Evolutionary conservation across 2,329 filamentous ascomycete species (phyloP).

Genomic region (Microascus cirrosus): DNA sequence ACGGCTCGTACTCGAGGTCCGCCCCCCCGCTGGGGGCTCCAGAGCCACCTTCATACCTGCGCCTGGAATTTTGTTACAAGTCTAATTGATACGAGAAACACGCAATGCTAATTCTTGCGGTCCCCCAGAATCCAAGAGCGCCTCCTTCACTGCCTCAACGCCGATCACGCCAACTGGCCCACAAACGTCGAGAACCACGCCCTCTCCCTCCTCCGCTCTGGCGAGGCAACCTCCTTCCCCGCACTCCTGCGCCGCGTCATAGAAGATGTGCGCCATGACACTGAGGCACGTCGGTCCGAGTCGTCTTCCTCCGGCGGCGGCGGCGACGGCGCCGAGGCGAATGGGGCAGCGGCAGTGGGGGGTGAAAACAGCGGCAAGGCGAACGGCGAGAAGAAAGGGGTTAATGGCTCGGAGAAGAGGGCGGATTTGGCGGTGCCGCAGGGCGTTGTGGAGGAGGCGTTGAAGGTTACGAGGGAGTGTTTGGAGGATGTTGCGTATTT

Average conservation of each 20-base stretch:
- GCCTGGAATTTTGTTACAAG: not conserved
- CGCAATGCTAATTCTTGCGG: not conserved
- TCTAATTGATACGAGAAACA: not conserved
- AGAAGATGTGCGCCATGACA: constrained; percentile 48
- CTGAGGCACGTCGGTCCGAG: constrained; percentile 14
- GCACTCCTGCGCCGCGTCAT: constrained; percentile 49
- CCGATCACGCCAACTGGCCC: constrained; percentile 51
- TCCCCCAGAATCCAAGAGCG: constrained; percentile 48
- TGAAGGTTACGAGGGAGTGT: constrained; percentile 47
- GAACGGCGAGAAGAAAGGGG: constrained; percentile 12
- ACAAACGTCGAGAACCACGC: constrained; percentile 49
- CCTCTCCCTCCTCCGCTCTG: constrained; percentile 46
- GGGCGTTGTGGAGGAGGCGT: constrained; percentile 46
- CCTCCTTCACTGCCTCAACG: constrained; percentile 50
- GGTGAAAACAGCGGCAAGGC: not conserved
- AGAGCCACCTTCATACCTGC: not conserved
- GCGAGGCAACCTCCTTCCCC: constrained; percentile 48
- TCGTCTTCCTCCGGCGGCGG: constrained; percentile 8
- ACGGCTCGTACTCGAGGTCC: not conserved
- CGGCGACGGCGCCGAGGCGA: not conserved
- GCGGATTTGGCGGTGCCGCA: constrained; percentile 43
- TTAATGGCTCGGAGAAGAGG: constrained; percentile 12
- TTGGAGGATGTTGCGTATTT: constrained; percentile 26
- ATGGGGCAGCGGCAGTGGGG: not conserved
- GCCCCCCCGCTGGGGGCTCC: not conserved